A percentile compares a stretch with the other conserved stretches of the same genome.
These are phyloP conservation scores for Dalbergia cochinchinensis DNA, from an alignment of 306 rosid genomes.

Conservation along the genomic window DNA sequence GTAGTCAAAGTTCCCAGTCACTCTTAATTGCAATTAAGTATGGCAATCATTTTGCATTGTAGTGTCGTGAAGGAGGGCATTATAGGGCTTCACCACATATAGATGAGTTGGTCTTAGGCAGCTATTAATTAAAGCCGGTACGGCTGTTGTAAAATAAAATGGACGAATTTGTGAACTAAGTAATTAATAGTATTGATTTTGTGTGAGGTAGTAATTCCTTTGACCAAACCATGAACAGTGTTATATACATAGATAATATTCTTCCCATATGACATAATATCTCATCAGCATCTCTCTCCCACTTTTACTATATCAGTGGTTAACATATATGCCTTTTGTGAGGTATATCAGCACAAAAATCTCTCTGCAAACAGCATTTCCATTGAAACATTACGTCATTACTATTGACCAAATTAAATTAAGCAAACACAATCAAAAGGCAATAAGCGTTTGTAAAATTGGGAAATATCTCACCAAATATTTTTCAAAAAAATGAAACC, in stretches of 20 bases:
- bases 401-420: background rate
- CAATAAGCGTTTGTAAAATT: background rate
- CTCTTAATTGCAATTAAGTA: conserved; percentile 45
- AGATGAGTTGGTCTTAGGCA: background rate
- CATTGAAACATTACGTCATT: background rate
- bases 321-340: background rate
- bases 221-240: background rate
- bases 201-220: background rate
- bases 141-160: conserved; percentile 23
- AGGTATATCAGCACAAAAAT: background rate
- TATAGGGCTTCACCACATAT: conserved; percentile 33
- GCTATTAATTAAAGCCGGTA: conserved; percentile 20
- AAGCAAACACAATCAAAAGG: background rate
- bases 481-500: background rate
- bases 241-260: background rate
- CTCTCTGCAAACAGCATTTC: background rate
- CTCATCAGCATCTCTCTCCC: background rate
- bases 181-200: background rate
- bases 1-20: conserved; percentile 34
- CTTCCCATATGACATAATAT: background rate
- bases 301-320: background rate
- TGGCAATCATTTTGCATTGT: conserved; percentile 26
- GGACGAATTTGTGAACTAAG: background rate
- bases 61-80: conserved; percentile 5
- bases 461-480: too few species aligned